Evolutionary conservation across 2,329 filamentous ascomycete genomes (phyloP), one percentile per base, ranked within the genome.

Genomic region (Ilyonectria destructans): DNA sequence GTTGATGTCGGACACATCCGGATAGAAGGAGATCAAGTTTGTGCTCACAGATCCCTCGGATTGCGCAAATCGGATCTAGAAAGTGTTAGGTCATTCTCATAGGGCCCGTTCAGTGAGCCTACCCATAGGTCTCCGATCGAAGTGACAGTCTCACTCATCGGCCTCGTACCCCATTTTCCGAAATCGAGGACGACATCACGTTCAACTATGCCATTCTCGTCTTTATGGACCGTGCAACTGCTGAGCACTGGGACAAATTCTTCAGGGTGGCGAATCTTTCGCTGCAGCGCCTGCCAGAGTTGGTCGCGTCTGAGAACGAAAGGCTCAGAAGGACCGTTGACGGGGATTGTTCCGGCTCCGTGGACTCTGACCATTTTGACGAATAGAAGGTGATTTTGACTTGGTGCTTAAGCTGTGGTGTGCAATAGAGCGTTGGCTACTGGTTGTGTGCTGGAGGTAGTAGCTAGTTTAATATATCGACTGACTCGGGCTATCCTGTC

Each of bases 251-350:
- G 29, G 33, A 52, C 58, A 43, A 61, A 61, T 21, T 61, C 58
- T 10, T 43, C 46, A 8, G 58, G 58, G 12, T 26, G 29, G 21
- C 58, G 58, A 26, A 61, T 61, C 46, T 61, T 61, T 19, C 58
- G n/a, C 29, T 61, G 45, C 31, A 61, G 48, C 13, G 58, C 58
- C 29, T 61, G 58, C 58, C 58, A 61, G 19, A 61, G 58, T 35
- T 61, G 58, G 13, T 21, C 12, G 45, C 58, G 58, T 52, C 45
- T 61, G 15, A 61, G 35, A 12, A 26, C 33, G 21, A 52, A 51
- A 9, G 29, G 29, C 26, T 51, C 58, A n/a, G 49, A 23, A 21
- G 58, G 58, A 23, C 58, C 58, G n/a, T 61, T 61, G 45, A 52
- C 58, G 23, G 58, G 58, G 23, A 52, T 26, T 21, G 58, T 52